Base-by-base conservation (phyloP, 305 asterid species). In the Striga hermonthica region DNA sequence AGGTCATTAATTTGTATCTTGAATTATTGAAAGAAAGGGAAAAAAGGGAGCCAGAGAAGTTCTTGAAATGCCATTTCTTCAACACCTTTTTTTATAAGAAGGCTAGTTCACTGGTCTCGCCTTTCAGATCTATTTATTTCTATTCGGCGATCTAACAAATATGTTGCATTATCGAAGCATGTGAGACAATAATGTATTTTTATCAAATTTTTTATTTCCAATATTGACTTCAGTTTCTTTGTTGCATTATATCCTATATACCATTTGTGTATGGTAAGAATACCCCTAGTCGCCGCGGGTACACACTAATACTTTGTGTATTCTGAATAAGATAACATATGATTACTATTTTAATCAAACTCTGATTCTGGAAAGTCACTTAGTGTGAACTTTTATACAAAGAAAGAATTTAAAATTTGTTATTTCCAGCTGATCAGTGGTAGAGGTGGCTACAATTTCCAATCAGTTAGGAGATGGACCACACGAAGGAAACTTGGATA, bases 11-110 rank as follows among this genome's bases (percentile, higher is more conserved):
- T 74, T 67, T 91, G 78, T 88, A 91, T 83, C 78, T 91, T 58
- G 96, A 79, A 68, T 78, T 91, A 49, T 66, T 91, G 76, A 91
- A 91, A 81, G 97, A 91, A 76, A 82, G 97, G 81, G 96, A 91
- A 76, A 74, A 68, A 41, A 83, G 88, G 74, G 87, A 79, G 67
- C 93, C 91, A 13, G 60, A 74, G 34, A 91, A 81, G 81, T 88
- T 86, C 82, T 75, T 91, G 83, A 86, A 81, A 52, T 88, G 97
- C 65, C 97, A 91, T 80, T 91, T 88, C 81, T 85, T 79, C 61
- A 91, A 60, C 74, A 86, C 97, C 59, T 91, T 91, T 84, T 91
- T 91, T 58, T 91, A 88, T 75, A 91, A 88, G 75, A 88, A 84
- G 95, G 95, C 83, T 39, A 15, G 78, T 62, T 61, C 48, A 47